Evolutionary conservation across 257 asterid species (phyloP).

Genomic region (Agastache rugosa): DNA sequence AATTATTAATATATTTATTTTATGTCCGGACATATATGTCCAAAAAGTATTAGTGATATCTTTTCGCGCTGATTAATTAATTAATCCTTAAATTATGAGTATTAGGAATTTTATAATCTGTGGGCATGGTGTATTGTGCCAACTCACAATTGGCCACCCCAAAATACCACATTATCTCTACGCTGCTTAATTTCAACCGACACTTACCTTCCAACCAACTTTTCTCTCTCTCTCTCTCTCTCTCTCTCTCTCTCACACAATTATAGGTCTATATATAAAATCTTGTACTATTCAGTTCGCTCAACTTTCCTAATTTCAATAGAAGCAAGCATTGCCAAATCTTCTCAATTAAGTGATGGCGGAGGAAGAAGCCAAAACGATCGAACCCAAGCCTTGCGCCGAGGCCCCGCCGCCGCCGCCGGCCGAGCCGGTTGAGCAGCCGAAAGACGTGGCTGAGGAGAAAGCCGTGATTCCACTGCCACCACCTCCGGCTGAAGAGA

Average conservation of each 20-base stretch:
- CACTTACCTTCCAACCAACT: constrained; percentile 56
- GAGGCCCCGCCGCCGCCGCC: constrained; percentile 45
- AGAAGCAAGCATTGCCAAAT: constrained; percentile 28
- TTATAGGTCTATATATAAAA: constrained; percentile 1
- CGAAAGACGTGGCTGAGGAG: constrained; percentile 77
- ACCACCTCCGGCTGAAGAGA: constrained; percentile 54
- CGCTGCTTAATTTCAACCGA: constrained; percentile 42
- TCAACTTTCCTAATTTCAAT: neutral
- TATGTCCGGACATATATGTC: no score
- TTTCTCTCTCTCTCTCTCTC: constrained; percentile 17
- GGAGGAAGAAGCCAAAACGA: constrained; percentile 59
- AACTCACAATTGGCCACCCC: constrained; percentile 34
- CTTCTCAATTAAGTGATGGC: constrained; percentile 50
- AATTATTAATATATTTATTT: no score
- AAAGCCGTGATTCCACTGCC: constrained; percentile 56
- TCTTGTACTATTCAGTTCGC: neutral
- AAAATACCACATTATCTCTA: neutral
- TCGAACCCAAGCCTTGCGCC: constrained; percentile 43
- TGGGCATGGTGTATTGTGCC: constrained; percentile 28
- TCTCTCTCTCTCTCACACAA: constrained; percentile 20
- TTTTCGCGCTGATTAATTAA: neutral
- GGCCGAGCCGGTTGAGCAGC: constrained; percentile 41
- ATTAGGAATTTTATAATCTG: neutral
- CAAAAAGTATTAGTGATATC: no score
- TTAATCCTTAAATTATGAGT: neutral